Evolutionary conservation across 352 stramenopile species (phyloP).

Genomic region (Phytophthora colocasiae): DNA sequence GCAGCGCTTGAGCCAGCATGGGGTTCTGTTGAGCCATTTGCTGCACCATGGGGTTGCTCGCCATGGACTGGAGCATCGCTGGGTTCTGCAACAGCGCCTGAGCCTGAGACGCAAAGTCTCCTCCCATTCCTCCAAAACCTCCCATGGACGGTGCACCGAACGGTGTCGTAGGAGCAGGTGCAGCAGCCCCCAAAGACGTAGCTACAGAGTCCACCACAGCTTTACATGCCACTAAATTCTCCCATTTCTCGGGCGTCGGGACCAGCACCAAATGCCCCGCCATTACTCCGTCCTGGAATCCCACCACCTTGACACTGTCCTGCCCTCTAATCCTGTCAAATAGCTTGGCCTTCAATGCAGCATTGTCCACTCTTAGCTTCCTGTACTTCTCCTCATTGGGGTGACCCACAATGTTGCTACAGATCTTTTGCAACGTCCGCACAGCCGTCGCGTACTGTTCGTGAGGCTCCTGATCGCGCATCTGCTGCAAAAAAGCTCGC

Average conservation of each 20-base stretch:
- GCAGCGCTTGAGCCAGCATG: conserved; percentile 78
- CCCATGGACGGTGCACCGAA: conserved; percentile 30
- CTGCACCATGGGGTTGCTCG: conserved; percentile 78
- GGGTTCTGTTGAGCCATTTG: conserved; percentile 84
- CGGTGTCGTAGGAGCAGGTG: conserved; percentile 3
- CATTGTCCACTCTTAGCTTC: conserved; percentile 75
- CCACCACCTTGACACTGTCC: conserved; percentile 70
- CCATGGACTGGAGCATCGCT: conserved; percentile 70
- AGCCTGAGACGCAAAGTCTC: conserved; percentile 62
- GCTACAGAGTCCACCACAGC: conserved; percentile 65
- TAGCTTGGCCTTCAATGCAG: conserved; percentile 64
- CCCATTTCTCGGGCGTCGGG: conserved; percentile 77
- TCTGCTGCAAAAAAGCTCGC: conserved; percentile 60
- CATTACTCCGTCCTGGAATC: conserved; percentile 77
- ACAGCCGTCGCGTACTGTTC: conserved; percentile 55
- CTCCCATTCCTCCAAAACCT: conserved; percentile 24
- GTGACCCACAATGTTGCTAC: conserved; percentile 77
- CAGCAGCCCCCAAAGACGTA: conserved; percentile 12
- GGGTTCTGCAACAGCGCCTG: conserved; percentile 81
- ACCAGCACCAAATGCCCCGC: conserved; percentile 72
- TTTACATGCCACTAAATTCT: conserved; percentile 73
- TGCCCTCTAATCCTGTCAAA: conserved; percentile 65
- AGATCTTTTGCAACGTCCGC: conserved; percentile 84
- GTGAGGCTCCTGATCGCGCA: conserved; percentile 48
- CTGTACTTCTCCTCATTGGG: conserved; percentile 84